A percentile compares a stretch with the other conserved stretches of the same genome.
These are phyloP conservation scores for Diplodia corticola DNA, from an alignment of 2,329 filamentous ascomycete species.

Conservation along the genomic window DNA sequence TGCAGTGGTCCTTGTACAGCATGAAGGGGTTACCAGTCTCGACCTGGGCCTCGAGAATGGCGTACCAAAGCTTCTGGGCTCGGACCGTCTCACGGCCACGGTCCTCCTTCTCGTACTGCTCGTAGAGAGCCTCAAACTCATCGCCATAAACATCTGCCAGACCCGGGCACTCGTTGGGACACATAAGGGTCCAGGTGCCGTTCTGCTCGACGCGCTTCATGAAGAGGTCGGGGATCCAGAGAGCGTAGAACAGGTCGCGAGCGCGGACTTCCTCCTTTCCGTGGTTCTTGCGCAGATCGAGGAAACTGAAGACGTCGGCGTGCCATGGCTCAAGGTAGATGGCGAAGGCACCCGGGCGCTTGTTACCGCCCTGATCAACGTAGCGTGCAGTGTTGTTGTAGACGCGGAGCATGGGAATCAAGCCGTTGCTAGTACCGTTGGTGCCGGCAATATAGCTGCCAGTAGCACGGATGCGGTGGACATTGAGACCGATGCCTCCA, in stretches of 20 bases:
- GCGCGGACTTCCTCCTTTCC: slow-evolving; percentile 98
- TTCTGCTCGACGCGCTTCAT: slow-evolving; percentile 99
- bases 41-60: slow-evolving; percentile 95
- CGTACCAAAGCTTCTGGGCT: slow-evolving; percentile 99
- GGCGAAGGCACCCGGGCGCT: slow-evolving; percentile 96
- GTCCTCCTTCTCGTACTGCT: slow-evolving; percentile 85
- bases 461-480: slow-evolving; percentile 94
- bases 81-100: slow-evolving; percentile 88
- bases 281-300: slow-evolving; percentile 98
- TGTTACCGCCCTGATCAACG: slow-evolving; percentile 98
- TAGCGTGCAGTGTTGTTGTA: slow-evolving; percentile 99
- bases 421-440: slow-evolving; percentile 96
- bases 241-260: slow-evolving; percentile 93
- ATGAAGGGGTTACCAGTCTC: slow-evolving; percentile 99
- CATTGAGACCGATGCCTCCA: slow-evolving; percentile 94
- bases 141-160: slow-evolving; percentile 96
- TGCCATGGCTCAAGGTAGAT: slow-evolving; percentile 99
- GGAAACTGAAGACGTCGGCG: slow-evolving; percentile 94
- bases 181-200: slow-evolving; percentile 96
- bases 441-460: slow-evolving; percentile 98
- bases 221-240: slow-evolving; percentile 99
- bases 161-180: slow-evolving; percentile 92
- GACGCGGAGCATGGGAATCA: slow-evolving; percentile 96
- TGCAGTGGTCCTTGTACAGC: slow-evolving; percentile 98
- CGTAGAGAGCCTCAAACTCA: slow-evolving; percentile 93